Percentiles rank a stretch among this genome's conserved stretches.
phyloP scores from a whole-genome alignment of 208 protist genomes.

The Leishmania turanica region DNA sequence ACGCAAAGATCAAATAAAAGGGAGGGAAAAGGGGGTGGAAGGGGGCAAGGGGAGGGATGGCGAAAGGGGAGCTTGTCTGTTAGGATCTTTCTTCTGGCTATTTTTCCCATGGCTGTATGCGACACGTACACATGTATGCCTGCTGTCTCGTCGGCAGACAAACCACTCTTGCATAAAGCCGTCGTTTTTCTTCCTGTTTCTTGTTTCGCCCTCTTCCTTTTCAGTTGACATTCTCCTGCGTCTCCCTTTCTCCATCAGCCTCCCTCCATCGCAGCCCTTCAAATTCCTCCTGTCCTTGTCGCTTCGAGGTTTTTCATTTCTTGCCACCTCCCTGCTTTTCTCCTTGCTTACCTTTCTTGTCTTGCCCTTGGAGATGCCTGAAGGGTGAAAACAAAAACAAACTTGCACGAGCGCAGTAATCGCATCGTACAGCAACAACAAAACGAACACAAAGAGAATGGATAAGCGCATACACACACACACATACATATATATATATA shows the following conservation, averaged over 20 bases:
- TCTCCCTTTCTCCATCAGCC: neutral
- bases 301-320: neutral
- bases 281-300: neutral
- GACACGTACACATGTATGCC: neutral
- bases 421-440: neutral
- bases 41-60: neutral
- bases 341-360: neutral
- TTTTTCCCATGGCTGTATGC: neutral
- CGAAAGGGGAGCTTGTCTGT: neutral
- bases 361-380: neutral
- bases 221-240: neutral
- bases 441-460: neutral
- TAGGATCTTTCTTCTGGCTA: neutral
- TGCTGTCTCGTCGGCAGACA: neutral
- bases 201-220: neutral
- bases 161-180: neutral
- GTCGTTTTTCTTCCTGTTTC: neutral
- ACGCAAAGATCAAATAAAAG: neutral
- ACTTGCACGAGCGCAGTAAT: neutral
- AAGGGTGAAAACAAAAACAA: neutral
- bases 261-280: neutral
- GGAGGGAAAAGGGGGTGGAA: neutral
- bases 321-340: neutral
- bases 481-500: neutral
- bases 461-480: neutral